phyloP scores from a whole-genome alignment of 176 grass and related monocot species.

The Pontederia crassipes region DNA sequence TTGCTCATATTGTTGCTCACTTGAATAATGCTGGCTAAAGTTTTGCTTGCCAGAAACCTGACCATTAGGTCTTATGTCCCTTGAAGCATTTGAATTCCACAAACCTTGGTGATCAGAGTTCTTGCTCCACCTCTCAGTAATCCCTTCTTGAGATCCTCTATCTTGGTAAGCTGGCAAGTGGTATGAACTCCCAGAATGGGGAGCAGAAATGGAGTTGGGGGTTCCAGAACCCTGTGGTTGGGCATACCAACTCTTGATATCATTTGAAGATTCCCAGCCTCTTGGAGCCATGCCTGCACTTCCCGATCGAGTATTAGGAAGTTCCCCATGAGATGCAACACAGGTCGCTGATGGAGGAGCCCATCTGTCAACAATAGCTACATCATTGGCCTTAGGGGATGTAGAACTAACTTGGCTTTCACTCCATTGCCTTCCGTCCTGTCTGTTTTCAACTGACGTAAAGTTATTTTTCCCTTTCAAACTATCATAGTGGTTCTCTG shows the following conservation, averaged over 20 bases:
- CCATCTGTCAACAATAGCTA: slow-evolving; percentile 34
- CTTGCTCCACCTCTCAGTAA: slow-evolving; percentile 25
- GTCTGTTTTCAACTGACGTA: slow-evolving; percentile 16
- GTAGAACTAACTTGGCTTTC: slow-evolving; percentile 21
- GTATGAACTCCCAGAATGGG: slow-evolving; percentile 24
- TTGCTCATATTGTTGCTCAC: slow-evolving; percentile 34
- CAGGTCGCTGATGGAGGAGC: slow-evolving; percentile 17
- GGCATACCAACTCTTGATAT: slow-evolving; percentile 23
- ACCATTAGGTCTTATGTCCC: slow-evolving; percentile 18
- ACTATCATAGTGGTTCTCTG: slow-evolving; percentile 6
- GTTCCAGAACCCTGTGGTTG: slow-evolving; percentile 20
- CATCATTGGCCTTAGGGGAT: slow-evolving; percentile 23
- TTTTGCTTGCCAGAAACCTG: slow-evolving; percentile 26
- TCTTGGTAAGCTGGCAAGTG: slow-evolving; percentile 23
- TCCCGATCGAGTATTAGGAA: slow-evolving; percentile 18
- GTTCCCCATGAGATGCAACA: slow-evolving; percentile 24
- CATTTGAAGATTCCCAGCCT: slow-evolving; percentile 30
- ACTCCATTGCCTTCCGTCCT: slow-evolving; percentile 32
- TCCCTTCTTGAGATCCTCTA: slow-evolving; percentile 16
- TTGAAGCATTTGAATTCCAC: slow-evolving; percentile 37
- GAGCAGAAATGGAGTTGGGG: slow-evolving; percentile 15
- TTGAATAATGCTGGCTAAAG: slow-evolving; percentile 23
- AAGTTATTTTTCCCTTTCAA: slow-evolving; percentile 8
- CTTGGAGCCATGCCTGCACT: slow-evolving; percentile 20
- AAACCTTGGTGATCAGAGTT: slow-evolving; percentile 34